A percentile compares a stretch with the other conserved stretches of the same genome.
phyloP scores from a whole-genome alignment of 1,284 basidiomycete genomes.

The Coniophora puteana region DNA sequence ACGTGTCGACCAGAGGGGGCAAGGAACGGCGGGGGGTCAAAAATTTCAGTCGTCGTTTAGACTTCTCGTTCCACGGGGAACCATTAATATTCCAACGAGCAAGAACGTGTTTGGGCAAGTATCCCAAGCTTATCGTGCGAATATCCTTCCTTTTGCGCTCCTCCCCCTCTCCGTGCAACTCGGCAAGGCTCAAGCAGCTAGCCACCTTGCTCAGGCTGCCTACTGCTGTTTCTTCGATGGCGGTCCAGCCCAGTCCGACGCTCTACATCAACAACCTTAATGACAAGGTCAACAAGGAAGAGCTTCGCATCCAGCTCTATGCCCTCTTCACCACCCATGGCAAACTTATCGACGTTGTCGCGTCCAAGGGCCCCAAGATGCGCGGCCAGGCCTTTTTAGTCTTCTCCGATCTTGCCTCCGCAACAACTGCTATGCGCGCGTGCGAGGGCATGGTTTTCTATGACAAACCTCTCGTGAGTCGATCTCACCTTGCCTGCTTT shows the following conservation, averaged over 20 bases:
- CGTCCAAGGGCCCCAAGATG: constrained; percentile 86
- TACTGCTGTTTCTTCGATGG: too few relatives aligned
- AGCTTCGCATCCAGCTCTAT: constrained; percentile 82
- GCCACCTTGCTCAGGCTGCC: too few relatives aligned
- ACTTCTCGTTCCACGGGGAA: too few relatives aligned
- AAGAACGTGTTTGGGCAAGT: too few relatives aligned
- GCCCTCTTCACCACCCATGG: constrained; percentile 93
- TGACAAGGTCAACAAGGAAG: constrained; percentile 91
- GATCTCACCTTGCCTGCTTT: constrained; percentile 5
- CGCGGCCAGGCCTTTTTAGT: constrained; percentile 96
- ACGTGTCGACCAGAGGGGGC: too few relatives aligned
- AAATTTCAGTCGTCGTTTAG: too few relatives aligned
- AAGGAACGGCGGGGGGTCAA: too few relatives aligned
- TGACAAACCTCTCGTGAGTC: constrained; percentile 82
- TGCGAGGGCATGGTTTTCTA: constrained; percentile 93
- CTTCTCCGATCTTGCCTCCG: constrained; percentile 84
- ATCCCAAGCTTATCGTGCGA: too few relatives aligned
- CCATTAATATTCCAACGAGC: too few relatives aligned
- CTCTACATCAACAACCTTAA: constrained; percentile 96
- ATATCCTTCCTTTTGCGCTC: too few relatives aligned
- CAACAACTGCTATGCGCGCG: constrained; percentile 88
- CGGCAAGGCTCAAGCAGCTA: background rate
- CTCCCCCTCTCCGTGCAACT: too few relatives aligned
- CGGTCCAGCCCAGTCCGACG: constrained; percentile 78
- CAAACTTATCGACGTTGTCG: constrained; percentile 90